Evolutionary conservation across 2,329 filamentous ascomycete genomes (phyloP).

Genomic region (Fusarium nodosum): DNA sequence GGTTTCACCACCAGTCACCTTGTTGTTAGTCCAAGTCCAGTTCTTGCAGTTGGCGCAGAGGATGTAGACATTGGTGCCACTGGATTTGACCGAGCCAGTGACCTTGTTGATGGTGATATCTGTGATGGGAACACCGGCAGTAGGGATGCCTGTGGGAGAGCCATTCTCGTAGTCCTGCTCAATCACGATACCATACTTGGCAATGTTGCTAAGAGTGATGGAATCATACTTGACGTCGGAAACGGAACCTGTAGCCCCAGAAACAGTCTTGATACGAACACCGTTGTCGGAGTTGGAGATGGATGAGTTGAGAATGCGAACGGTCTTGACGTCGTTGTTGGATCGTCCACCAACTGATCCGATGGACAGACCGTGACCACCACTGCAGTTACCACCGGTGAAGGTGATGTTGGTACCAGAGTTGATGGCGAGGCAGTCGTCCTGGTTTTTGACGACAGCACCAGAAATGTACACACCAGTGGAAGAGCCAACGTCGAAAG

Average conservation of each 20-base stretch:
- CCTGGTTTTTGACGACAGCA: conserved; percentile 70
- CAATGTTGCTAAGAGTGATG: conserved; percentile 59
- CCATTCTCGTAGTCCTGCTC: conserved; percentile 65
- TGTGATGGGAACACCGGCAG: conserved; percentile 67
- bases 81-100: conserved; percentile 58
- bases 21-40: conserved; percentile 66
- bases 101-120: conserved; percentile 60
- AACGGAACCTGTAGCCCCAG: conserved; percentile 60
- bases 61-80: conserved; percentile 63
- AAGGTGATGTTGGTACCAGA: conserved; percentile 65
- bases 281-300: conserved; percentile 68
- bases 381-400: conserved; percentile 59
- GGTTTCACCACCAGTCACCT: conserved; percentile 65
- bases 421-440: conserved; percentile 72
- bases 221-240: conserved; percentile 59
- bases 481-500: conserved; percentile 68
- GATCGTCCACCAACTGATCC: conserved; percentile 62
- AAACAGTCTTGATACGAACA: conserved; percentile 65
- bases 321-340: conserved; percentile 66
- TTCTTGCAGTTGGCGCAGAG: conserved; percentile 65
- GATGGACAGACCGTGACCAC: conserved; percentile 61
- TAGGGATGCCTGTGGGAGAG: conserved; percentile 60
- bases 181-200: conserved; percentile 58
- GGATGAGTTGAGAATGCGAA: conserved; percentile 64
- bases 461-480: conserved; percentile 64